Evolutionary conservation across 139 green algal genomes (phyloP).

Genomic region (Trebouxia sp.): DNA sequence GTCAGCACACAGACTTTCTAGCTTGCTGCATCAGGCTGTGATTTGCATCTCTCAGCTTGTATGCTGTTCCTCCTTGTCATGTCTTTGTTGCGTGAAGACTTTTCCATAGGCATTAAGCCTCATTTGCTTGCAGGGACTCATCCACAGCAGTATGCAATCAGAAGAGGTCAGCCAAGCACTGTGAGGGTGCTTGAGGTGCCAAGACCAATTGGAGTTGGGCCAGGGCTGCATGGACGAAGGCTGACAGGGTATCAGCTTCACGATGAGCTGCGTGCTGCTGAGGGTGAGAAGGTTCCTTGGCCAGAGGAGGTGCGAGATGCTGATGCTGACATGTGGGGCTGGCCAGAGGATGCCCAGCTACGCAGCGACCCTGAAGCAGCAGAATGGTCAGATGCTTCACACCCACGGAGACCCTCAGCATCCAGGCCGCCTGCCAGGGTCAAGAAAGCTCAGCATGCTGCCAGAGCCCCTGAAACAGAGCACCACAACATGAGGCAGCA

Average conservation of each 20-base stretch:
- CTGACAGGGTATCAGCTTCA: neutral
- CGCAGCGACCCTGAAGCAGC: neutral
- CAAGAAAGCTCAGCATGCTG: no score
- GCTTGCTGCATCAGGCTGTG: neutral
- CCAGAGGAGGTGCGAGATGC: neutral
- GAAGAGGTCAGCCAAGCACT: neutral
- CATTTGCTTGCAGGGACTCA: neutral
- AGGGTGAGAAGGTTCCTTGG: neutral
- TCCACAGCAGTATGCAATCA: neutral
- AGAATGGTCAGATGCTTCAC: neutral
- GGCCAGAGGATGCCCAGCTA: neutral
- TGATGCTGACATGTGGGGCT: neutral
- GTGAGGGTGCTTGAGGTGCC: neutral
- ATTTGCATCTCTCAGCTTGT: neutral
- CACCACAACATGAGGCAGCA: no score
- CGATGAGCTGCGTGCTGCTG: constrained; percentile 4
- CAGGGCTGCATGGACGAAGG: neutral
- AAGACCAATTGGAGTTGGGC: neutral
- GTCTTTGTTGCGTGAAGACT: neutral
- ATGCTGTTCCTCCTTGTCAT: neutral
- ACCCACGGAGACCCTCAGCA: no score
- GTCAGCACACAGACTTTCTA: neutral
- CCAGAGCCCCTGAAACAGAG: no score
- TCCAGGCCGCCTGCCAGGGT: no score
- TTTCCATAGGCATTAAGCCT: neutral